Base-by-base conservation (phyloP, 257 asterid genomes). In the Verbena officinalis region DNA sequence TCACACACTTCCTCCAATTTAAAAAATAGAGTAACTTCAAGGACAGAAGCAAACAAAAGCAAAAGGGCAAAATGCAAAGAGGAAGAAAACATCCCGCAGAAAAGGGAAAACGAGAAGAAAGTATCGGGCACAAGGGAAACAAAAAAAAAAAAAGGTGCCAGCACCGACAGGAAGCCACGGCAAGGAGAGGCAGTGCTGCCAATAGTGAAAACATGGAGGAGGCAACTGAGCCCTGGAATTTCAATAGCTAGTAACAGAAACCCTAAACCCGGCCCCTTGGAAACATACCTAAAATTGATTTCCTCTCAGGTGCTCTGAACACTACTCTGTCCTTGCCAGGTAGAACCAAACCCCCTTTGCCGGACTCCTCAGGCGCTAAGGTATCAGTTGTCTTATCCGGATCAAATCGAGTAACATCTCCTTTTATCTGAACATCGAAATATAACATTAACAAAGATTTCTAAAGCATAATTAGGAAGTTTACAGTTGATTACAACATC, bases 261-360 rank as follows among this genome's bases (percentile, higher is more conserved):
- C 50, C 44, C 27, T 7, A 23, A 55, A 62, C n/a, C n/a, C n/a
- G n/a, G 19, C 33, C 33, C 33, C 33, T 27, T 19, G 39, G 74
- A 55, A 31, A 19, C 75, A 55, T 80, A 89, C 98, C 98, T 75
- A 89, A 60, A 60, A 72, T 73, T 1, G 97, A 92, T 81, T 85
- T 92, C 63, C 83, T 73, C 75, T 86, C 96, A 0, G 83, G 59
- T 46, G 82, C 81, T 72, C 82, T 75, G 69, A 83, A 92, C 40
- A 85, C 75, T 7, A 92, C 79, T 74, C 86, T 73, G 54, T 86
- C 95, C 80, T 79, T 85, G 45, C 84, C 95, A 4, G 87, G 84
- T 51, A 81, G 65, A 45, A 72, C 65, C 71, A 92, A 68, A 55
- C 98, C 97, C 9, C 97, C 97, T 27, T 53, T 44, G 44, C 67